These are phyloP conservation scores for Centella asiatica DNA, from an alignment of 129 eudicot genomes.

Conservation along the genomic window DNA sequence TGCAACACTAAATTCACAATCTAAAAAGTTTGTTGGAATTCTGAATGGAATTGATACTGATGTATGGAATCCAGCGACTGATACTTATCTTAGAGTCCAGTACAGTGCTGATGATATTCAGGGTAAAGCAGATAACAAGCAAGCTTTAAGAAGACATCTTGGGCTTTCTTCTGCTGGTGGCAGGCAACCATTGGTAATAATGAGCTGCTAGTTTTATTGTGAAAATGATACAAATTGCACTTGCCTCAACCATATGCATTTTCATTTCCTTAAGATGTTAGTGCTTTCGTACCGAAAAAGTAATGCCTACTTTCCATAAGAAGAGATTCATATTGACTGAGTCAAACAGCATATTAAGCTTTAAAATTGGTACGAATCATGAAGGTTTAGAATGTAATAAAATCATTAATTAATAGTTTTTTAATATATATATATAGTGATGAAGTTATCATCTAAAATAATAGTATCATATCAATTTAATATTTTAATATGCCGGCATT, in stretches of 20 bases:
- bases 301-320: no score
- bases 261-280: background rate
- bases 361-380: no score
- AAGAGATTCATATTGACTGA: no score
- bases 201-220: constrained; percentile 3
- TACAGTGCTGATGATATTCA: constrained; percentile 58
- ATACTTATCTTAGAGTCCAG: constrained; percentile 63
- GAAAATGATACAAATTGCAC: background rate
- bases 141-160: constrained; percentile 63
- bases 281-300: no score
- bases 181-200: constrained; percentile 60
- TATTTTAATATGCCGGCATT: no score
- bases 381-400: no score
- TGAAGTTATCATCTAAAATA: no score
- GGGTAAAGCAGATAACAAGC: constrained; percentile 74
- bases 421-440: no score
- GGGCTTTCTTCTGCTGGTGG: constrained; percentile 54
- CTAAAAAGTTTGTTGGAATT: constrained; percentile 88
- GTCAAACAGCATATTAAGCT: no score
- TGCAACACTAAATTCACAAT: constrained; percentile 67
- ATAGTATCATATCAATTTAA: no score
- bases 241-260: background rate
- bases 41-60: constrained; percentile 95
- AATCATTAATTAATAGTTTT: no score
- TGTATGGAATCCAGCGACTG: constrained; percentile 96